Base-by-base conservation (phyloP, 2,329 filamentous ascomycete species). In the Paecilomyces sp. region DNA sequence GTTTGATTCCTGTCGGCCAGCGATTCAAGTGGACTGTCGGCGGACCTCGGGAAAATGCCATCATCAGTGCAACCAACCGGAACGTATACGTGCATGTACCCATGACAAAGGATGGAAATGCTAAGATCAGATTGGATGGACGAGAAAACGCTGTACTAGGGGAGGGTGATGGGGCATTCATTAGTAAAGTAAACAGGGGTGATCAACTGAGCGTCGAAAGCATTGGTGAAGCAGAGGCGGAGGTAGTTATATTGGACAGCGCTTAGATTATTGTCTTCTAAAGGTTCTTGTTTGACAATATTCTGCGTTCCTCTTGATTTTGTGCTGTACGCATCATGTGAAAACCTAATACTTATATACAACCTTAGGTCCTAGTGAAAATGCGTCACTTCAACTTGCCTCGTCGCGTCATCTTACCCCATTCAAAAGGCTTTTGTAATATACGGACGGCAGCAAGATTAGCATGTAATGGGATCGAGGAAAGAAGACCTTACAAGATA, bases 71-170 rank as follows among this genome's bases (percentile, higher is more conserved):
- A 57, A 80, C 76, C 2, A 77, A 79, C 59, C 74, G 85, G 68
- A 92, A 94, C 77, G 84, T 95, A 1, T 96, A 88, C 72, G 76
- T 94, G 36, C 91, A 96, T 73, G 65, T 95, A 58, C 83, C 91
- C 18, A 93, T 92, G 89, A 87, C 87, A 0, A 88, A 90, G 77
- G 81, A 81, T 50, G 89, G 89, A 25, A 89, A 86, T 65, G 83
- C 89, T 41, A 90, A 85, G 79, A 85, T 96, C 61, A 83, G 83
- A 64, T 77, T 88, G 67, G 89, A 82, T 68, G 85, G 85, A 1
- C 77, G 86, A 59, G 86, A 89, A 53, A 85, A 89, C 63, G 83
- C 84, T 0, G 77, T 89, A 15, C 72, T 95, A 18, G 79, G 77
- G 0, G 91, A 95, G 75, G 91, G 91, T 0, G 91, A 96, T 74